Conservation (phyloP, 345 rosid species). For the Gossypioides kirkii region DNA sequence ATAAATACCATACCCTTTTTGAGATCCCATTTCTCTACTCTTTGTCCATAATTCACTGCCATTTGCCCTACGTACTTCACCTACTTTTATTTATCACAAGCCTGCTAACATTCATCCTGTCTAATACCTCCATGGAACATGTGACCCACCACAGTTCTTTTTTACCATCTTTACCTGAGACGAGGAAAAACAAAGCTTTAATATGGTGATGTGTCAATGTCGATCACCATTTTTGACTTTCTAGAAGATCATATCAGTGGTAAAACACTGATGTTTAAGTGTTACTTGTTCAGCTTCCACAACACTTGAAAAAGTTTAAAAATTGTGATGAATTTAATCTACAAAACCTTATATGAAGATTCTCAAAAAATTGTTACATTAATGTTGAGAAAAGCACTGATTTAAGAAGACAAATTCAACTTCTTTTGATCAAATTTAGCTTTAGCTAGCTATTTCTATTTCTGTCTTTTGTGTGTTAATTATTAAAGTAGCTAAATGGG, state of each 20-base stretch:
- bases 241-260: background rate
- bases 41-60: too few relatives aligned
- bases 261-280: background rate
- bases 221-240: background rate
- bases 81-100: background rate
- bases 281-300: background rate
- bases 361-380: background rate
- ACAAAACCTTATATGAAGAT: background rate
- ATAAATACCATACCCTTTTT: background rate
- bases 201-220: background rate
- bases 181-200: background rate
- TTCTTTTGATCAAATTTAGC: background rate
- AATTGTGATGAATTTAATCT: background rate
- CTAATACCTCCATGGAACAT: background rate
- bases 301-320: background rate
- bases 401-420: background rate
- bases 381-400: background rate
- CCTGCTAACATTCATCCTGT: background rate
- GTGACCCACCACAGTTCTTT: background rate
- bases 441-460: background rate
- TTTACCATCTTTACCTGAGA: background rate
- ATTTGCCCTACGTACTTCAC: background rate
- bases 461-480: background rate
- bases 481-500: background rate
- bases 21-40: constrained; percentile 11